Evolutionary conservation across 2,329 filamentous ascomycete genomes (phyloP).

Genomic region (Zasmidium angulare): DNA sequence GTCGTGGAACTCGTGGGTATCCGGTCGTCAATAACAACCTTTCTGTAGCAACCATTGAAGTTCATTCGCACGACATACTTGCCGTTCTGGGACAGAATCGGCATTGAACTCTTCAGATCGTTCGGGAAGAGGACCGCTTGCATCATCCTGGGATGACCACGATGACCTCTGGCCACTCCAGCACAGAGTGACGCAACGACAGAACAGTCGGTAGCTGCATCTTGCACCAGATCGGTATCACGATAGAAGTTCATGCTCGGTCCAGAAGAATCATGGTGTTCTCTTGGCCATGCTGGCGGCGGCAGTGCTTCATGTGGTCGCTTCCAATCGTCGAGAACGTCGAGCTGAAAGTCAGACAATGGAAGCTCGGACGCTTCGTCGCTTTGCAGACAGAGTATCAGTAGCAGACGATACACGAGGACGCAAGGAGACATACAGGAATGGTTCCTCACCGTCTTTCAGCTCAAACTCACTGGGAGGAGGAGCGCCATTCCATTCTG

Average conservation of each 20-base stretch:
- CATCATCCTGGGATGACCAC: constrained; percentile 70
- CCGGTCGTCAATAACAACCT: constrained; percentile 84
- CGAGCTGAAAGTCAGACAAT: constrained; percentile 71
- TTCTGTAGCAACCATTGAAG: constrained; percentile 91
- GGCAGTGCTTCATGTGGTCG: constrained; percentile 69
- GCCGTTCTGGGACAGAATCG: constrained; percentile 70
- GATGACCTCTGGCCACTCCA: constrained; percentile 67
- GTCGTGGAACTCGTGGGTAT: constrained; percentile 74
- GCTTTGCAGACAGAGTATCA: constrained; percentile 43
- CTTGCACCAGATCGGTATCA: constrained; percentile 83
- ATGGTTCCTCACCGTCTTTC: constrained; percentile 53
- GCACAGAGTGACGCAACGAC: constrained; percentile 95
- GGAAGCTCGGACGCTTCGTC: constrained; percentile 65
- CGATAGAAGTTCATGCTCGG: constrained; percentile 59
- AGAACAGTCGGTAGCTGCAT: constrained; percentile 93
- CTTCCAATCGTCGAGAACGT: constrained; percentile 82
- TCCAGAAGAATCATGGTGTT: constrained; percentile 31
- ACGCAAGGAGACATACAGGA: constrained; percentile 54
- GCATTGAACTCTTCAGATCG: constrained; percentile 57
- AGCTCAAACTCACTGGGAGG: constrained; percentile 61
- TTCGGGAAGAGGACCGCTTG: constrained; percentile 74
- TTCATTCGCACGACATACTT: constrained; percentile 92
- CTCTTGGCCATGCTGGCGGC: constrained; percentile 40
- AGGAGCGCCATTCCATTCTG: constrained; percentile 74
- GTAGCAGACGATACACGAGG: constrained; percentile 9